Evolutionary conservation across 2,329 filamentous ascomycete species (phyloP).

Genomic region (Penicillium verrucosum): DNA sequence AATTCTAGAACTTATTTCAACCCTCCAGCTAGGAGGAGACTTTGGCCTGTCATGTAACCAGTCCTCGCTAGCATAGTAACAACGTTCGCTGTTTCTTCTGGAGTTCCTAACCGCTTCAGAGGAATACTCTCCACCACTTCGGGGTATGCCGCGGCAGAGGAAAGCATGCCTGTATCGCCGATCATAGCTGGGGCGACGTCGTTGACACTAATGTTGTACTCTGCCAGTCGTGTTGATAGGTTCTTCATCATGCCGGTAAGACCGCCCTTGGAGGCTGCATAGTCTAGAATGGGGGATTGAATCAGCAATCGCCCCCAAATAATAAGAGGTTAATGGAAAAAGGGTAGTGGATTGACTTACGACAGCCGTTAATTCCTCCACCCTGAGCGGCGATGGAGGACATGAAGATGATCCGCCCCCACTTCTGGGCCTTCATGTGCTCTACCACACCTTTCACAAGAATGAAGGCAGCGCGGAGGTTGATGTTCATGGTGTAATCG

Average conservation of each 20-base stretch:
- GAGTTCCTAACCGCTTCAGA: constrained; percentile 55
- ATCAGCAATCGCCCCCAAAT: neutral
- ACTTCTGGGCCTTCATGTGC: constrained; percentile 57
- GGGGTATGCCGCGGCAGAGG: constrained; percentile 55
- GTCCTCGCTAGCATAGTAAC: constrained; percentile 60
- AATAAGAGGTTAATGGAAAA: too few species aligned
- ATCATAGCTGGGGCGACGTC: constrained; percentile 68
- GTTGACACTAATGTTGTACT: constrained; percentile 62
- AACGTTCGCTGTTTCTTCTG: constrained; percentile 59
- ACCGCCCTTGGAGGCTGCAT: constrained; percentile 61
- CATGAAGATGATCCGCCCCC: constrained; percentile 64
- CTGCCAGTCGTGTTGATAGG: constrained; percentile 57
- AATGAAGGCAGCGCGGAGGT: constrained; percentile 61
- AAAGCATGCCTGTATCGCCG: constrained; percentile 62
- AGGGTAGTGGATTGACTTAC: constrained; percentile 29
- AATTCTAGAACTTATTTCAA: constrained; percentile 40
- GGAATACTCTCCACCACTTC: constrained; percentile 61
- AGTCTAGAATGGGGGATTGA: constrained; percentile 27
- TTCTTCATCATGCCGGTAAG: constrained; percentile 65
- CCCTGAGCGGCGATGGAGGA: constrained; percentile 62
- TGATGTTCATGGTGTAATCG: constrained; percentile 61
- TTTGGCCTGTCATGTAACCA: constrained; percentile 59
- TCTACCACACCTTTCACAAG: constrained; percentile 59
- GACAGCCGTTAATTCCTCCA: constrained; percentile 62
- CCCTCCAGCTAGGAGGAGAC: constrained; percentile 52